Evolutionary conservation across 768 basidiomycete genomes (phyloP).

Genomic region (Tylopilus sp.): DNA sequence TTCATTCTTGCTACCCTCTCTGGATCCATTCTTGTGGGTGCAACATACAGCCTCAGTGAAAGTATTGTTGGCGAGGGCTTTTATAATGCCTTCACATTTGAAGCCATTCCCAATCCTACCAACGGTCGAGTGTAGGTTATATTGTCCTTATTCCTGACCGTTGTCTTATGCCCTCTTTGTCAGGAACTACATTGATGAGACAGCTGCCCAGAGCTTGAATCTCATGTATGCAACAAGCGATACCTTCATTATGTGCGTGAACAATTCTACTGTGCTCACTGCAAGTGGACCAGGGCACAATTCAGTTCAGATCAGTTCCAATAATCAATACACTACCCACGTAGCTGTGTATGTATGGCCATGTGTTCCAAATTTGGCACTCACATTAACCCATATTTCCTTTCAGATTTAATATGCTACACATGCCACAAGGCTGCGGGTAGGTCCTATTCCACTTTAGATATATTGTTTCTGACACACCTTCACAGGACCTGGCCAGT

Average conservation of each 20-base stretch:
- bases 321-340: constrained; percentile 30
- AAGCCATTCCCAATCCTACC: constrained; percentile 40
- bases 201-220: constrained; percentile 25
- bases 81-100: too few relatives aligned
- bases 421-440: constrained; percentile 38
- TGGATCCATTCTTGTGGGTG: constrained; percentile 12
- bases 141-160: too few relatives aligned
- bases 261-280: constrained; percentile 30
- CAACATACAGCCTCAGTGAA: too few relatives aligned
- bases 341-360: constrained; percentile 19
- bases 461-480: neutral
- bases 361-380: neutral
- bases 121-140: constrained; percentile 33
- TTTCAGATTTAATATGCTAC: constrained; percentile 31
- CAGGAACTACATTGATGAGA: constrained; percentile 33
- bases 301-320: constrained; percentile 34
- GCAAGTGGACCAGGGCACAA: constrained; percentile 33
- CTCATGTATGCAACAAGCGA: constrained; percentile 26
- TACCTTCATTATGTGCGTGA: constrained; percentile 36
- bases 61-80: too few relatives aligned
- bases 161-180: neutral
- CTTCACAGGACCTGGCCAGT: constrained; percentile 35
- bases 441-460: constrained; percentile 8
- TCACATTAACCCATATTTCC: neutral
- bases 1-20: constrained; percentile 15